Base-by-base conservation (phyloP, 352 stramenopile genomes). In the Pythium phragmitis region DNA sequence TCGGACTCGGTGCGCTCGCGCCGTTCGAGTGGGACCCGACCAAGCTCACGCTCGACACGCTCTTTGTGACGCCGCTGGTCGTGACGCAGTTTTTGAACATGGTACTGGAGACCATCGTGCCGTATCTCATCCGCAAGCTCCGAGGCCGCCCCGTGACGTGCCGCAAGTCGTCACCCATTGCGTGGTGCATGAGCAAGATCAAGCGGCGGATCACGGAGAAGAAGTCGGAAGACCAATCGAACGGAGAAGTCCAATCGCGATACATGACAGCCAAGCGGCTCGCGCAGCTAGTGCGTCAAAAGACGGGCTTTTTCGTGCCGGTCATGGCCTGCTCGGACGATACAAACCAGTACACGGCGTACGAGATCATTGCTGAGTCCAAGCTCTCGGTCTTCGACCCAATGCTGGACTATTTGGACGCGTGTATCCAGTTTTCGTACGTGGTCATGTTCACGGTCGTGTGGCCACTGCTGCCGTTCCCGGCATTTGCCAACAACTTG, bases 381-480 rank as follows among this genome's bases (percentile, higher is more conserved):
- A 92, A 94, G 56, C 66, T 96, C 19, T 80, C 86, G 12, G 72
- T 91, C 0, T 96, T 94, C 42, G 85, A 94, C 47, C 82, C 87
- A 26, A 85, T 90, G 66, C 70, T 93, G 37, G 88, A 96, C 69
- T 96, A 96, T 61, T 64, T 96, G 61, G 86, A 94, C 64, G 82
- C 87, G 8, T 89, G 83, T 62, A 94, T 96, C 57, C 88, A 96
- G 71, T 93, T 96, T 56, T 94, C 86, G 7, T 96, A 95, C 63
- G 83, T 96, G 55, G 77, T 94, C 66, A 96, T 96, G 88, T 96
- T 96, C 57, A 95, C 86, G 4, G 86, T 92, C 9, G 88, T 94
- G 59, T 96, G 88, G 88, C 86, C 86, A n/a, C 64, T 96, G 43
- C 60, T 96, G 54, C 88, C 88, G 36, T 81, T 95, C 42, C 85